phyloP scores from a whole-genome alignment of 2,329 filamentous ascomycete species.

The Tolypocladium endophyticum region DNA sequence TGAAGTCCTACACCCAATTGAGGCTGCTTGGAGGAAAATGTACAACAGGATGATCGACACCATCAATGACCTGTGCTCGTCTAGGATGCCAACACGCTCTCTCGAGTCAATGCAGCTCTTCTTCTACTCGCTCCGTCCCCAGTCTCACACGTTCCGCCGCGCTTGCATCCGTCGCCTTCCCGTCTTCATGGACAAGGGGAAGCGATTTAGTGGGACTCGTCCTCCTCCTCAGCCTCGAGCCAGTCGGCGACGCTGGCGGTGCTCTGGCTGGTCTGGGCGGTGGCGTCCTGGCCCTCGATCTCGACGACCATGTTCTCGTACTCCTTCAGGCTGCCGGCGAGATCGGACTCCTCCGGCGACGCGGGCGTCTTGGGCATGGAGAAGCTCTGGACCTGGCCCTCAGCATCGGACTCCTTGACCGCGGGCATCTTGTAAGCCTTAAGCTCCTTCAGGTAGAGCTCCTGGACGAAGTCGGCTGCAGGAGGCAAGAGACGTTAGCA shows the following conservation, averaged over 20 bases:
- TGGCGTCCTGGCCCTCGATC: constrained; percentile 73
- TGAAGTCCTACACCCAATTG: constrained; percentile 19
- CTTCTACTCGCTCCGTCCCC: neutral
- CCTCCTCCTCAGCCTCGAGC: constrained; percentile 72
- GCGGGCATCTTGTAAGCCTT: constrained; percentile 84
- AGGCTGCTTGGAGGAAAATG: constrained; percentile 24
- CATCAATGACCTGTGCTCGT: constrained; percentile 6
- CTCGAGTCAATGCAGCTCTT: neutral
- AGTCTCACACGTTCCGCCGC: neutral
- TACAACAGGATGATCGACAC: constrained; percentile 24
- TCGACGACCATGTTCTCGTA: constrained; percentile 94
- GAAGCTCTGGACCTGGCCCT: constrained; percentile 89
- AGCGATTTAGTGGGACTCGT: constrained; percentile 30
- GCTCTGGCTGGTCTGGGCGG: constrained; percentile 46
- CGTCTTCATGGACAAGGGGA: neutral
- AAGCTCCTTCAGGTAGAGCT: constrained; percentile 93
- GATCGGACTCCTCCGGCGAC: constrained; percentile 89
- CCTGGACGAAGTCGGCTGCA: constrained; percentile 91
- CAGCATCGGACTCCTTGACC: constrained; percentile 76
- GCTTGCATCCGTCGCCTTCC: neutral
- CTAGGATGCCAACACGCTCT: constrained; percentile 1
- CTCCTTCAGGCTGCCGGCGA: constrained; percentile 81
- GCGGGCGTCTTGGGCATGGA: constrained; percentile 64
- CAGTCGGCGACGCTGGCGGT: constrained; percentile 56
- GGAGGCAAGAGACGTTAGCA: constrained; percentile 13